phyloP scores from a whole-genome alignment of 306 rosid genomes.

The Vigna reflexopilosa region DNA sequence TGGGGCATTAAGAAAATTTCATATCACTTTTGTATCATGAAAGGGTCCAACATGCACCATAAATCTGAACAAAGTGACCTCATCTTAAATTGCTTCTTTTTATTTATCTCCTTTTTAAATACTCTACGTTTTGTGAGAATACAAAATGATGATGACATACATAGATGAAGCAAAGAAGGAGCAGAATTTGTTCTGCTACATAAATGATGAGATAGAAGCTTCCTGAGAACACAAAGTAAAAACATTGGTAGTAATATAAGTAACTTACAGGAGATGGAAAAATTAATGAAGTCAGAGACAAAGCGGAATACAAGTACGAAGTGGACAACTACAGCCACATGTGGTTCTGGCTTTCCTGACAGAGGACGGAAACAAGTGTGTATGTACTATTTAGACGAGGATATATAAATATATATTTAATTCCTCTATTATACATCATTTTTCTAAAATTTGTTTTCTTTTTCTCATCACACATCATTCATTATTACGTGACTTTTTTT shows the following conservation, averaged over 20 bases:
- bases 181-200: constrained; percentile 26
- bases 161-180: not conserved
- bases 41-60: constrained; percentile 36
- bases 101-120: not conserved
- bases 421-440: no score
- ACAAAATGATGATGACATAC: not conserved
- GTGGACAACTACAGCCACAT: not conserved
- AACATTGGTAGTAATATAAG: constrained; percentile 3
- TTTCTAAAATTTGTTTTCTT: no score
- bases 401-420: no score
- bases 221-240: constrained; percentile 25
- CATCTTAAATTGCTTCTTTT: constrained; percentile 27
- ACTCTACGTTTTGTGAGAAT: constrained; percentile 5
- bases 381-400: no score
- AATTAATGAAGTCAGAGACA: not conserved
- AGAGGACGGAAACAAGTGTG: not conserved
- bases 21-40: constrained; percentile 6
- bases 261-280: constrained; percentile 7
- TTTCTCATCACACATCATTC: no score
- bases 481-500: no score
- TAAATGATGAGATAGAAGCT: constrained; percentile 40
- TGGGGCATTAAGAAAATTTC: constrained; percentile 12
- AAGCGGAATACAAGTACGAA: not conserved
- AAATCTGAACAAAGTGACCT: constrained; percentile 23
- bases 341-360: not conserved